Conservation (phyloP, 768 basidiomycete species). For the Kwoniella sp. region DNA sequence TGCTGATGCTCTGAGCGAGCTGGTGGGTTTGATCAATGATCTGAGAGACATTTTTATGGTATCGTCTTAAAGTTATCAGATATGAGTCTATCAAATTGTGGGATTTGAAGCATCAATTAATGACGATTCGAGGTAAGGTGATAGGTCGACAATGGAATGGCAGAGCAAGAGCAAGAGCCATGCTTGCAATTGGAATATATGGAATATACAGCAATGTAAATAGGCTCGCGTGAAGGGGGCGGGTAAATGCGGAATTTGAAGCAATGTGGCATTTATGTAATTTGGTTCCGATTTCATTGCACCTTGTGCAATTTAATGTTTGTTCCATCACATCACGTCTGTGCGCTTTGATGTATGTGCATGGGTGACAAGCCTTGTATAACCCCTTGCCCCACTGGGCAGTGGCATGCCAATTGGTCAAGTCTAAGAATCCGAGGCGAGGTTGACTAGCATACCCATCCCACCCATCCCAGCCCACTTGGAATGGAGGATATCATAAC, state of each 20-base stretch:
- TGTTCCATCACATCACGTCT: too few relatives aligned
- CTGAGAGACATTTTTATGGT: background rate
- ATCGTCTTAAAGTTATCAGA: too few relatives aligned
- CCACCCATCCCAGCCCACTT: too few relatives aligned
- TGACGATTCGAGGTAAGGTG: conserved; percentile 5
- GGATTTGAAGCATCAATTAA: background rate
- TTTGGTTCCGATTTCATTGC: conserved; percentile 13
- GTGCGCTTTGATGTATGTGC: too few relatives aligned
- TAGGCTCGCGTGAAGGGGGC: background rate
- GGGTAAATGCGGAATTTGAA: conserved; percentile 3
- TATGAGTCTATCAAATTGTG: background rate
- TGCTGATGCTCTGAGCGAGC: conserved; percentile 21
- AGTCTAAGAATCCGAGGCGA: too few relatives aligned
- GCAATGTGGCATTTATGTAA: conserved; percentile 16
- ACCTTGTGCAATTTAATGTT: too few relatives aligned
- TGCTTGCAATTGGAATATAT: background rate
- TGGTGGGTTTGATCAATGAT: background rate
- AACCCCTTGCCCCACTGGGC: too few relatives aligned
- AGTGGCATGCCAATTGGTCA: too few relatives aligned
- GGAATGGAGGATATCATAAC: too few relatives aligned
- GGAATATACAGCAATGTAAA: too few relatives aligned
- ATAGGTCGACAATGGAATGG: background rate
- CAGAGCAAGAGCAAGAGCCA: conserved; percentile 4
- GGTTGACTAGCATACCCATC: too few relatives aligned
- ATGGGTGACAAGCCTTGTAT: too few relatives aligned